Percentiles rank a stretch among this genome's conserved stretches.
Conservation (phyloP, 2,329 filamentous ascomycete species). For the Colletotrichum nymphaeae region DNA sequence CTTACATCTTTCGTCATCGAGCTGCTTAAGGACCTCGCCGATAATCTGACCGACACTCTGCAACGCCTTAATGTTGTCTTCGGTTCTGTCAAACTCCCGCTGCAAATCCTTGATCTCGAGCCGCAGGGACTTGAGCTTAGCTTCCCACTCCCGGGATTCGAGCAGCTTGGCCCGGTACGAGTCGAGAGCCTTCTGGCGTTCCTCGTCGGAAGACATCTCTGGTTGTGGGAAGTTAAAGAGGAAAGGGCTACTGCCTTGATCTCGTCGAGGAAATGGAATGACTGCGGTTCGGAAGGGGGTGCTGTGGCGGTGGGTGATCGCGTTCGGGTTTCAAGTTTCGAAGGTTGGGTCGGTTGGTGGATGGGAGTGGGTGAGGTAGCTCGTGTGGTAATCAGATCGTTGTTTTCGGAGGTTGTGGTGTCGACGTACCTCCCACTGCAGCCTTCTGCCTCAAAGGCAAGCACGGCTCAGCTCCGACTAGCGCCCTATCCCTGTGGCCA, state of each 20-base stretch:
- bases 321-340: neutral
- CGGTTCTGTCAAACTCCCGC: slow-evolving; percentile 94
- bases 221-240: slow-evolving; percentile 7
- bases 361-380: slow-evolving; percentile 14
- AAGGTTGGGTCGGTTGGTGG: slow-evolving; percentile 2
- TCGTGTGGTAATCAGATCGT: slow-evolving; percentile 33
- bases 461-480: slow-evolving; percentile 30
- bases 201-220: slow-evolving; percentile 65
- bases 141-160: slow-evolving; percentile 98
- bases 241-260: neutral
- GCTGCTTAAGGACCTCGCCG: slow-evolving; percentile 97
- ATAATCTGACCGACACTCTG: slow-evolving; percentile 99
- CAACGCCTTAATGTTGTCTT: slow-evolving; percentile 99
- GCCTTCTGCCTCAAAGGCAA: slow-evolving; percentile 27
- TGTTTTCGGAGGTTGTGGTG: slow-evolving; percentile 34
- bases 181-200: slow-evolving; percentile 77
- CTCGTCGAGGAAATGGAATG: neutral
- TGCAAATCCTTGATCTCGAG: slow-evolving; percentile 96
- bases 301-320: neutral
- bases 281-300: neutral
- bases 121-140: slow-evolving; percentile 93
- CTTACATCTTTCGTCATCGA: slow-evolving; percentile 98
- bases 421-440: slow-evolving; percentile 34
- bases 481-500: slow-evolving; percentile 19
- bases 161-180: slow-evolving; percentile 85